These are phyloP conservation scores for Achaetomium macrosporum DNA, from an alignment of 2,329 filamentous ascomycete species.

Conservation along the genomic window DNA sequence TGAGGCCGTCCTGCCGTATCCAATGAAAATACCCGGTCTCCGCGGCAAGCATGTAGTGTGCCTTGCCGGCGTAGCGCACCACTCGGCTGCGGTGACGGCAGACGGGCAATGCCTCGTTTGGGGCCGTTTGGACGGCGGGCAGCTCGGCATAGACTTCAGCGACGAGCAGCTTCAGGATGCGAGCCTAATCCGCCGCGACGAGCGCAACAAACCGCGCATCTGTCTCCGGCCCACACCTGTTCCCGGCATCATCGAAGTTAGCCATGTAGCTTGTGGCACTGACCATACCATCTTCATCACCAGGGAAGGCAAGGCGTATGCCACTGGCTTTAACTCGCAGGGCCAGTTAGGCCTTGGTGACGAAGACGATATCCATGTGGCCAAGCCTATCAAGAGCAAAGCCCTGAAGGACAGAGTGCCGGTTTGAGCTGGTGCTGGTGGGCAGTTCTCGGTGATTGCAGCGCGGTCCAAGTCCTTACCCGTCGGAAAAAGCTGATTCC, in stretches of 20 bases:
- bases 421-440: not conserved
- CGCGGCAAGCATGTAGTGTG: not conserved
- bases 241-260: not conserved
- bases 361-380: conserved; percentile 19
- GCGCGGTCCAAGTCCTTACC: not conserved
- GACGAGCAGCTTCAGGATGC: conserved; percentile 7
- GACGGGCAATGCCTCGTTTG: not conserved
- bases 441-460: not conserved
- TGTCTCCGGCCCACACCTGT: conserved; percentile 6
- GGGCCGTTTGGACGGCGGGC: conserved; percentile 9
- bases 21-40: not conserved
- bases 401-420: not conserved
- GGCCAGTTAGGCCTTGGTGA: conserved; percentile 10
- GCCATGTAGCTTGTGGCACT: conserved; percentile 6
- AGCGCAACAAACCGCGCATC: conserved; percentile 9
- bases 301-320: conserved; percentile 5
- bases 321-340: conserved; percentile 6
- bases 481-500: too few species aligned
- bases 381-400: conserved; percentile 18
- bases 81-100: not conserved
- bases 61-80: not conserved
- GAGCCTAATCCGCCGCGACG: conserved; percentile 1
- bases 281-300: conserved; percentile 15
- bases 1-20: not conserved
- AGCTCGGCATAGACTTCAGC: conserved; percentile 9